A percentile compares a stretch with the other conserved stretches of the same genome.
These are phyloP conservation scores for Carex littledalei DNA, from an alignment of 176 grass and related monocot species.

Conservation along the genomic window DNA sequence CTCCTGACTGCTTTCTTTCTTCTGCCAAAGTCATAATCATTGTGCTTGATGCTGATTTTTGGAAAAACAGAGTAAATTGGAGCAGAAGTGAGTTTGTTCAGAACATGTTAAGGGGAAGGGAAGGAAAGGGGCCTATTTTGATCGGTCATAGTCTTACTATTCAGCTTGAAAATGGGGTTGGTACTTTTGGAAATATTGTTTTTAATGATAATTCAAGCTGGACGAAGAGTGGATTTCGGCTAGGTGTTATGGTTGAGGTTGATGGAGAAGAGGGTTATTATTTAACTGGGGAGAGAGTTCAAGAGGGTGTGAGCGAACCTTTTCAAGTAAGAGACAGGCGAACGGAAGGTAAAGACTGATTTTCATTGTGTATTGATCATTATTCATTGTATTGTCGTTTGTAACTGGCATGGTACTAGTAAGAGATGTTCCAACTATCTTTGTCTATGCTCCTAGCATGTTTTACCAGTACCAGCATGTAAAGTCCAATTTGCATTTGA, in stretches of 20 bases:
- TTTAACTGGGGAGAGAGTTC: background rate
- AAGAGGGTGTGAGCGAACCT: background rate
- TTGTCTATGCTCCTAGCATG: background rate
- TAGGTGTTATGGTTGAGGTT: background rate
- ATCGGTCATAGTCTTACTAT: background rate
- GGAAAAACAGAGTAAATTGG: background rate
- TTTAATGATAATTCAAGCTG: conserved; percentile 1
- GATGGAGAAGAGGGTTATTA: background rate
- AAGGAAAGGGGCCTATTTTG: background rate
- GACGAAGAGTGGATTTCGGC: background rate
- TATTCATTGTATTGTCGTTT: background rate
- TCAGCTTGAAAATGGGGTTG: background rate
- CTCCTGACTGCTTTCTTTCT: background rate
- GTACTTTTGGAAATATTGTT: background rate
- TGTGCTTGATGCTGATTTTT: background rate
- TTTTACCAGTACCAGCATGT: background rate
- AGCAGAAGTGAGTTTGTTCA: background rate
- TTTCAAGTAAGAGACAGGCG: background rate
- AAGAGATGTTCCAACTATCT: background rate
- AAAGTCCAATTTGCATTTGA: background rate
- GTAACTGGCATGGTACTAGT: background rate
- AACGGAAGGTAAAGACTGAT: background rate
- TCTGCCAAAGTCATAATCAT: background rate
- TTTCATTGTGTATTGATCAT: background rate
- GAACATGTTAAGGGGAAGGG: background rate